These are phyloP conservation scores for Spiromyces aspiralis DNA, from an alignment of 371 early-diverging fungal genomes.

Conservation along the genomic window DNA sequence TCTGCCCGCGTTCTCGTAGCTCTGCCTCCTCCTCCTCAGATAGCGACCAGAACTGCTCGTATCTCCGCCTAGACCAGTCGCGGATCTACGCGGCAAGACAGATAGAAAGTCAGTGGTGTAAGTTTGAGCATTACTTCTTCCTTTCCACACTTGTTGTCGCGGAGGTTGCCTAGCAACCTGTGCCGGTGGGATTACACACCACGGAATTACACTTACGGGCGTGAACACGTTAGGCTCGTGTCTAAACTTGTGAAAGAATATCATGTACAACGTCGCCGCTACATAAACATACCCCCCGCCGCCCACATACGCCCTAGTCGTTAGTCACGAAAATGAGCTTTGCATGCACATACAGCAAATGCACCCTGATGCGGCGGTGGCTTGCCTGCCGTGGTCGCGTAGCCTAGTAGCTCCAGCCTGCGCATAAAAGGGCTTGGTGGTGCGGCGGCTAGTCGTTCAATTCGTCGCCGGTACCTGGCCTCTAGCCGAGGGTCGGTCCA, in stretches of 20 bases:
- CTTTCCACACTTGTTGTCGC: neutral
- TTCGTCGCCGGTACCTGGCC: neutral
- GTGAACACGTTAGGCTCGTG: neutral
- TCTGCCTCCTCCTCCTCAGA: slow-evolving; percentile 20
- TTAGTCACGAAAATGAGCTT: neutral
- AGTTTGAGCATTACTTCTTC: no score
- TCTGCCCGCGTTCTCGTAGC: slow-evolving; percentile 18
- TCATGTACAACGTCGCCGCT: neutral
- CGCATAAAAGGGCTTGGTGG: neutral
- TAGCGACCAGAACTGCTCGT: slow-evolving; percentile 13
- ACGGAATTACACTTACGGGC: neutral
- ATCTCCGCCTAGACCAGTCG: neutral
- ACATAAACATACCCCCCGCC: neutral
- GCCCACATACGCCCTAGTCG: neutral
- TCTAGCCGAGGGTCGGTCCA: neutral
- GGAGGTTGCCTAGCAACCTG: neutral
- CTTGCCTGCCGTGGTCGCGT: neutral
- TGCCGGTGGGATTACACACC: neutral
- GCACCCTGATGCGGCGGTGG: no score
- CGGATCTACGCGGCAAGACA: neutral
- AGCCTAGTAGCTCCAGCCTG: neutral
- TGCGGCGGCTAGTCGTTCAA: neutral
- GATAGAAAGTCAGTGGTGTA: neutral
- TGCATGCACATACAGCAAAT: no score
- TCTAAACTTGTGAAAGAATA: neutral